Conservation (phyloP, 1,284 basidiomycete genomes). For the Sporisorium reilianum region DNA sequence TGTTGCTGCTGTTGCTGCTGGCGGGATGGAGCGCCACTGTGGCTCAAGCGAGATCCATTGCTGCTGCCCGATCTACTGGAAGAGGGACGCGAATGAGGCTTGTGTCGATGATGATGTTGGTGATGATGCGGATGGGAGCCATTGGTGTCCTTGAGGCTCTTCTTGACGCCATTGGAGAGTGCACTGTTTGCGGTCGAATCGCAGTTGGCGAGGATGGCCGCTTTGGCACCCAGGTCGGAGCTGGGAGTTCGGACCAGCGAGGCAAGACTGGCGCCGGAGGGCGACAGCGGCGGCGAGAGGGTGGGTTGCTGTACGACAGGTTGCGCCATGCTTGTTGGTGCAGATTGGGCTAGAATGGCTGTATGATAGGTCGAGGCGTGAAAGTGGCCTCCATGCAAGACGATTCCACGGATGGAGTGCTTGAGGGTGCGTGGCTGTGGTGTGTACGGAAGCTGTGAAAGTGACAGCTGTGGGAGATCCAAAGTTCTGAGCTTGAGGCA, state of each 20-base stretch:
- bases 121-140: slow-evolving; percentile 4
- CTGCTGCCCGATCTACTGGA: slow-evolving; percentile 6
- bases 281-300: slow-evolving; percentile 44
- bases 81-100: slow-evolving; percentile 7
- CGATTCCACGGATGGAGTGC: neutral
- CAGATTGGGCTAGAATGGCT: neutral
- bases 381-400: neutral
- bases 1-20: slow-evolving; percentile 9
- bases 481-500: slow-evolving; percentile 8
- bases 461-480: slow-evolving; percentile 1
- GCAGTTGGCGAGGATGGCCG: slow-evolving; percentile 1
- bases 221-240: slow-evolving; percentile 10
- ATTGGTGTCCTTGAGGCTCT: slow-evolving; percentile 16
- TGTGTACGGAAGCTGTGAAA: too few relatives aligned
- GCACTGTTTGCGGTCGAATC: slow-evolving; percentile 2
- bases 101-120: too few relatives aligned
- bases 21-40: slow-evolving; percentile 1
- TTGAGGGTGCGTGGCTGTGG: neutral
- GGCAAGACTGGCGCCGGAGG: slow-evolving; percentile 9
- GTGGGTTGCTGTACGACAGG: slow-evolving; percentile 36
- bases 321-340: slow-evolving; percentile 30
- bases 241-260: slow-evolving; percentile 16
- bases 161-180: slow-evolving; percentile 13
- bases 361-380: neutral
- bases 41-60: neutral